These are phyloP conservation scores for Aristolochia californica DNA, from an alignment of 164 flowering plant species.

Conservation along the genomic window DNA sequence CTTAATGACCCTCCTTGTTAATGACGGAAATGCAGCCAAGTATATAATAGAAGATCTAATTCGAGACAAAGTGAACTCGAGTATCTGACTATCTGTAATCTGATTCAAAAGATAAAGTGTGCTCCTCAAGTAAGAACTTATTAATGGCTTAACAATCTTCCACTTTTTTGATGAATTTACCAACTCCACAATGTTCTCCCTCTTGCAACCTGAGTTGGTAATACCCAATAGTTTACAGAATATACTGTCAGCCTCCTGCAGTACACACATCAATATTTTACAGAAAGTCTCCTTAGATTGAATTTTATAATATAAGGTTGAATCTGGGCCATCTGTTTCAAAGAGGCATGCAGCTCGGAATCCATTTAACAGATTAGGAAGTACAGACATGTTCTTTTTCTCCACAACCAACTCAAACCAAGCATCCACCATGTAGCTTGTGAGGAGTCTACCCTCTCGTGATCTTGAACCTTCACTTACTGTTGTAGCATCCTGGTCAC, in stretches of 20 bases:
- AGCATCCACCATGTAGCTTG: constrained; percentile 28
- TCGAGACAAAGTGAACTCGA: constrained; percentile 43
- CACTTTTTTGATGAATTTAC: constrained; percentile 44
- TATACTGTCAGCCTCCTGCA: constrained; percentile 51
- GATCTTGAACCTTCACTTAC: constrained; percentile 12
- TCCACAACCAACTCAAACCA: constrained; percentile 41
- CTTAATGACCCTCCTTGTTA: constrained; percentile 58
- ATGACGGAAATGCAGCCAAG: constrained; percentile 62
- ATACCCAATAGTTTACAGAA: constrained; percentile 48
- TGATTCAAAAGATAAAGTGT: constrained; percentile 60
- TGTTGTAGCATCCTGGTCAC: constrained; percentile 18
- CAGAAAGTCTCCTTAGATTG: constrained; percentile 34
- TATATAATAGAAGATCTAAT: constrained; percentile 55
- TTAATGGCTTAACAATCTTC: constrained; percentile 48
- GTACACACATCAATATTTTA: constrained; percentile 48
- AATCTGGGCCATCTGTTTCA: constrained; percentile 35
- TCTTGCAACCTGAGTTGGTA: constrained; percentile 35
- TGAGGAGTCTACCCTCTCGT: constrained; percentile 24
- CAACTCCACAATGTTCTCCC: constrained; percentile 36
- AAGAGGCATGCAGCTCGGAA: constrained; percentile 70
- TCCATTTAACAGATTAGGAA: constrained; percentile 59
- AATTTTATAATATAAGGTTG: constrained; percentile 16
- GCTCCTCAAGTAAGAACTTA: constrained; percentile 80
- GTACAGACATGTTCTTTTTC: constrained; percentile 36
- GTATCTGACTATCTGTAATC: constrained; percentile 52